These are phyloP conservation scores for Colletotrichum paranaense DNA, from an alignment of 2,329 filamentous ascomycete species.

Conservation along the genomic window DNA sequence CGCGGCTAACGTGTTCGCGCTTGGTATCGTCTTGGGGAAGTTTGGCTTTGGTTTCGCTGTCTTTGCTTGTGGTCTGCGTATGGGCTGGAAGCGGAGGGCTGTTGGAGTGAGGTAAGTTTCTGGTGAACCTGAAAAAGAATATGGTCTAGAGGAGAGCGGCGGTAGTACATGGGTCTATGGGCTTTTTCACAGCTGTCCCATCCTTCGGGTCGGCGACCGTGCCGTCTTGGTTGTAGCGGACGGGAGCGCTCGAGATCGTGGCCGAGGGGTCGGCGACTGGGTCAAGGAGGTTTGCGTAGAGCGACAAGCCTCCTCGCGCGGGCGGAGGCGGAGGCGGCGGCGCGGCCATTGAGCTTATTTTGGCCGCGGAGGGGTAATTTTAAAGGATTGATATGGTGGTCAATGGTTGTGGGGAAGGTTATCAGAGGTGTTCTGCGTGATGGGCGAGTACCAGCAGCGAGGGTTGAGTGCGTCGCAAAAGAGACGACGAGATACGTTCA, in stretches of 20 bases:
- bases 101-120: conserved; percentile 38
- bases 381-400: too few relatives aligned
- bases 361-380: background rate
- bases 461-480: background rate
- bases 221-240: conserved; percentile 73
- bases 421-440: background rate
- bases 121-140: conserved; percentile 42
- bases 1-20: conserved; percentile 46
- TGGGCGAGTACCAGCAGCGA: background rate
- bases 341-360: conserved; percentile 41
- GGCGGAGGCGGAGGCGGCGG: conserved; percentile 53
- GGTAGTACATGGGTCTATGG: conserved; percentile 53
- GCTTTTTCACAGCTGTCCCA: conserved; percentile 69
- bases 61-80: conserved; percentile 77
- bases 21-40: conserved; percentile 59
- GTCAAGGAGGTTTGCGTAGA: conserved; percentile 88
- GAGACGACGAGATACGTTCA: background rate
- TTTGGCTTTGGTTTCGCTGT: conserved; percentile 69
- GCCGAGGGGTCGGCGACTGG: conserved; percentile 58
- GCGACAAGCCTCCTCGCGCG: conserved; percentile 69
- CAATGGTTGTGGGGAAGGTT: background rate
- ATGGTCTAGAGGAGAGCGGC: background rate
- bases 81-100: conserved; percentile 87
- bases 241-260: conserved; percentile 83
- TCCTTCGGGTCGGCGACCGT: conserved; percentile 59